Base-by-base conservation (phyloP, 371 early-diverging fungal species). In the Mucor mucedo region DNA sequence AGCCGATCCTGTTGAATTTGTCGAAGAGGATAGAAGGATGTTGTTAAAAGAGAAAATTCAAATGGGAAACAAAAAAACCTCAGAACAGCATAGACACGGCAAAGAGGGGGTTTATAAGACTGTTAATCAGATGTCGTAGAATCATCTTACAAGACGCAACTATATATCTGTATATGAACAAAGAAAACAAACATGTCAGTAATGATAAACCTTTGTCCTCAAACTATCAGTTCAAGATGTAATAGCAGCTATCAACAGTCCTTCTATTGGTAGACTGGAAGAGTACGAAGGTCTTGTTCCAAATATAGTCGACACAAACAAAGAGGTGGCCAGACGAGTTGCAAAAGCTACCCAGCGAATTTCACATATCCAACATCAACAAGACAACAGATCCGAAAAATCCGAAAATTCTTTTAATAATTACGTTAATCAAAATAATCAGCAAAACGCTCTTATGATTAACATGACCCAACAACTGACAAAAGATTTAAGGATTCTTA, bases 221-320 rank as follows among this genome's bases (percentile, higher is more conserved):
- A 1, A 14, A 28, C 29, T 5, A 21, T 3, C 9, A 27, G 2
- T 62, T 62, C 14, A 28, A 29, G 30, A 62, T 0, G 11, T 55
- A 27, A 14, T 40, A 11, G 30, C 29, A 6, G 55, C 62, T 13
- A 28, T 47, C 3, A 30, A 7, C 6, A 40, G 5, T 38, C 62
- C 49, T 38, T n/a, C 55, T 1, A 27, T 28, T 49, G 48, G 35
- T 33, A 16, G 56, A 55, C 21, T 62, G 14, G 21, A 55, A 62
- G 55, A 62, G n/a, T 62, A 62, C 9, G 55, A 62, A 55, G 9
- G 28, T 6, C 39, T 55, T 49, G 55, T 62, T 0, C 62, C 62
- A n/a, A 10, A 62, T n/a, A 2, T 62, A 40, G 62, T 62, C 14
- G 48, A 29, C 30, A 14, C 55, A 2, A 16, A 48, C 7, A 62